Evolutionary conservation across 768 basidiomycete species (phyloP), one percentile per base, ranked within the genome.

Genomic region (Clathrus columnatus): DNA sequence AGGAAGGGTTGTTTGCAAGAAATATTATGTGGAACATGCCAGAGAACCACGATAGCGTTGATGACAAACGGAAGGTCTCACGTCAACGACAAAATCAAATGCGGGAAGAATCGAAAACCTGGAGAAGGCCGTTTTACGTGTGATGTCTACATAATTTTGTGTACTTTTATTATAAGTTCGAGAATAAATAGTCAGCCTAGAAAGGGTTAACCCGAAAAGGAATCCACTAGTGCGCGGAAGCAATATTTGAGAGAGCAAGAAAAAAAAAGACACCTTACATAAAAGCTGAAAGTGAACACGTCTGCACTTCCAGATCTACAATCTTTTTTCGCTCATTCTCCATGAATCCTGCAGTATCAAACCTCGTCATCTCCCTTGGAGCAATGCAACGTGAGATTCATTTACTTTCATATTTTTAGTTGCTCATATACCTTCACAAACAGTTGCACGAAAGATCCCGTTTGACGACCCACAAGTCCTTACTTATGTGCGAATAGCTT

Each of bases 381-480:
- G 91, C 85, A 60, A 94, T 96, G 94, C 94, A 96, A 67, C 57
- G 91, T 91, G 53, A 48, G 75, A 64, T 43, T 48, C 47, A 18
- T 30, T 41, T 5, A 23, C 21, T 53, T 54, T 51, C 44, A 52
- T 11, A 26, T 43, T 49, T 14, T 29, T 29, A 29, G 30, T 24
- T 50, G 17, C 21, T 26, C 27, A n/a, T 27, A 11, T 43, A 42
- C 43, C 51, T 50, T 16, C 7, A 28, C 46, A 23, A n/a, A 28
- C 48, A 7, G 91, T 97, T 68, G 93, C 93, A 62, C 83, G 89
- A 61, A 87, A 83, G 70, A 83, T 98, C 60, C 85, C 91, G 26
- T 91, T 96, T 61, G 90, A 95, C 43, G 84, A 97, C 71, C 90
- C 91, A 6, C 72, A 83, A 54, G 76, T 87, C 36, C 81, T 97